Percentiles rank a stretch among this genome's conserved stretches.
Conservation (phyloP, 495 filamentous ascomycete species). For the Jackrogersella multiformis region DNA sequence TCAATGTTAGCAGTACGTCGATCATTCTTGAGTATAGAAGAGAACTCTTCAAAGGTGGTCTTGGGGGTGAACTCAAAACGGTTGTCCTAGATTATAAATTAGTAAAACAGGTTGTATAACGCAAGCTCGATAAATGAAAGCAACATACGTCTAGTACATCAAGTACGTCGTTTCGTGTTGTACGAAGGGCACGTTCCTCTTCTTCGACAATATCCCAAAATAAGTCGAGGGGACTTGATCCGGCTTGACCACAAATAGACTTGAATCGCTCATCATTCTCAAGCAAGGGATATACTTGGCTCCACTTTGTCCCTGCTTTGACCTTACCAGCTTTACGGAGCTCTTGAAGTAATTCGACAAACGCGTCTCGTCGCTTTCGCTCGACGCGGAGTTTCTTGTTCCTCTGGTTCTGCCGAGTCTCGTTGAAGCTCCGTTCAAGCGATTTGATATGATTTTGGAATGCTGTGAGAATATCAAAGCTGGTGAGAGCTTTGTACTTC, state of each 20-base stretch:
- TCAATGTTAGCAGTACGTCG: conserved; percentile 85
- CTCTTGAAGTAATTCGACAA: conserved; percentile 75
- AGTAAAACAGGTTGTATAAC: neutral
- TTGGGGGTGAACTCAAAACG: conserved; percentile 87
- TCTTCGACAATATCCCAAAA: conserved; percentile 98
- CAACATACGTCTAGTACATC: conserved; percentile 87
- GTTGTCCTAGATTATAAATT: conserved; percentile 69
- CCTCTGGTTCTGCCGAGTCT: conserved; percentile 86
- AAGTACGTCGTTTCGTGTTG: conserved; percentile 82
- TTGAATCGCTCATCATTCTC: conserved; percentile 84
- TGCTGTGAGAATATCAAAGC: conserved; percentile 88
- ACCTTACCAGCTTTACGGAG: conserved; percentile 81
- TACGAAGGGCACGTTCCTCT: conserved; percentile 84
- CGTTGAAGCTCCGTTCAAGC: conserved; percentile 88
- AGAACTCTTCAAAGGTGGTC: conserved; percentile 89
- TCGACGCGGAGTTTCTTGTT: conserved; percentile 80
- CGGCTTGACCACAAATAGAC: conserved; percentile 84
- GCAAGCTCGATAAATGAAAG: neutral
- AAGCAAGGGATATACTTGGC: conserved; percentile 78
- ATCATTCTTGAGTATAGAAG: conserved; percentile 78
- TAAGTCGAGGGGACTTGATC: conserved; percentile 90
- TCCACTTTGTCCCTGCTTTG: conserved; percentile 92
- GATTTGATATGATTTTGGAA: conserved; percentile 96
- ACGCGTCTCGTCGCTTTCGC: conserved; percentile 84
- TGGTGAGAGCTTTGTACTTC: conserved; percentile 87